Conservation (phyloP, 805 yeast species). For the Saccharomycopsis fodiens region DNA sequence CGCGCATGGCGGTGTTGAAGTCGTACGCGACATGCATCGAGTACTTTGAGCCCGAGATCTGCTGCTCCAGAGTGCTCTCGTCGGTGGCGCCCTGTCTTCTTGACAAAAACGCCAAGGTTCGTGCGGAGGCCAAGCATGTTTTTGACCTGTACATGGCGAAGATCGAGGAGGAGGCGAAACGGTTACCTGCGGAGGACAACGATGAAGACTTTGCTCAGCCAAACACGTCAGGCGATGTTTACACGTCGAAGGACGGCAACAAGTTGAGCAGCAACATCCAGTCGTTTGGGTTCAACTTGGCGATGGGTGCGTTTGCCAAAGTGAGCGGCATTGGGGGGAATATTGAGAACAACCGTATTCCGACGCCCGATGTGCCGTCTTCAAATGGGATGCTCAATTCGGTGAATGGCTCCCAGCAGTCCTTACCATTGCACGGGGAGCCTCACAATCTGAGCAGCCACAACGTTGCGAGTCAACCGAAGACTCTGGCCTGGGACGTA, state of each 20-base stretch:
- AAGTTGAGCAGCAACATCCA: constrained; percentile 21
- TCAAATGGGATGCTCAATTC: not conserved
- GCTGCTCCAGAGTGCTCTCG: constrained; percentile 74
- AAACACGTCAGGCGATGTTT: not conserved
- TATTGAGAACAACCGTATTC: constrained; percentile 6
- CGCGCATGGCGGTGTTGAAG: constrained; percentile 66
- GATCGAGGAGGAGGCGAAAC: constrained; percentile 36
- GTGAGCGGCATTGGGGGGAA: constrained; percentile 23
- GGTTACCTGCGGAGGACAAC: constrained; percentile 25
- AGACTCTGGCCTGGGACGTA: not conserved
- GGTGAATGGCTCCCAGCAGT: not conserved
- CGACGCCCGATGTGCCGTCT: not conserved
- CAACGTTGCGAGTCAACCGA: not conserved
- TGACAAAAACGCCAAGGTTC: constrained; percentile 63
- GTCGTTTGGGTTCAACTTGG: constrained; percentile 24
- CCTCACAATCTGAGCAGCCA: not conserved
- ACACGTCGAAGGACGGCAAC: constrained; percentile 5
- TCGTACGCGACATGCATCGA: constrained; percentile 63
- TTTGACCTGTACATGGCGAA: constrained; percentile 55
- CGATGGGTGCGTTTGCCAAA: constrained; percentile 17
- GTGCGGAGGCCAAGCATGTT: constrained; percentile 63
- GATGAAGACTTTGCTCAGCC: constrained; percentile 11
- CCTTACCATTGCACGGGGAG: not conserved
- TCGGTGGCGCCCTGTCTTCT: constrained; percentile 78
- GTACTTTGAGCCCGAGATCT: constrained; percentile 63